Evolutionary conservation across 2,329 filamentous ascomycete species (phyloP), one percentile per base, ranked within the genome.

Genomic region (Penicillium sp.): DNA sequence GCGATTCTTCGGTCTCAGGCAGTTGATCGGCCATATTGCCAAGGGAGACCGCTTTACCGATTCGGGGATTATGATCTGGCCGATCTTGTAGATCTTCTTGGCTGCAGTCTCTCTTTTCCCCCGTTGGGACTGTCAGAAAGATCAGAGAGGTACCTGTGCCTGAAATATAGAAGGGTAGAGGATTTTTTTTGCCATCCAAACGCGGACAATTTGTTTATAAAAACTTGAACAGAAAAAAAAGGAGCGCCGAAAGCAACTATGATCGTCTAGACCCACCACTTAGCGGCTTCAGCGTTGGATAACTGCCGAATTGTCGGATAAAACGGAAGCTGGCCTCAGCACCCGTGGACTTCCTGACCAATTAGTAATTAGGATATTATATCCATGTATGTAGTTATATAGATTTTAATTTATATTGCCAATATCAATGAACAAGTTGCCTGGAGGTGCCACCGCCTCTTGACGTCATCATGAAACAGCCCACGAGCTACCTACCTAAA

Each of bases 241-340:
- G 28, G 34, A 49, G 22, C 19, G 41, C 34, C 41, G 34, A 38
- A 45, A 29, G 41, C 33, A 45, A 49, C 34, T 45, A 33, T 39
- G 47, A 49, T 45, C 47, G 22, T 34, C 43, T 39, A 45, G 47
- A 49, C 47, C 47, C 47, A 49, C 47, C 21, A 45, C 34, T 22
- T 22, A 45, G 47, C 47, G 41, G 47, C 47, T 49, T 45, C 47
- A 29, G 29, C 21, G 2, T 39, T 17, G 28, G 22, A 13, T 8
- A 40, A 40, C 44, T 46, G 47, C 47, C 47, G 47, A 49, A 39
- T 13, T 39, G 10, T n/a, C 28, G 40, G 28, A 3, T 32, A 31
- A 10, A 22, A 42, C 40, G 28, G 40, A 31, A 29, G 2, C 19
- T n/a, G 28, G 5, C 39, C 12, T 13, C 10, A 28, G 21, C 21